A percentile compares a stretch with the other conserved stretches of the same genome.
Evolutionary conservation across 208 protist species (phyloP).

Genomic region (Strigomonas culicis): DNA sequence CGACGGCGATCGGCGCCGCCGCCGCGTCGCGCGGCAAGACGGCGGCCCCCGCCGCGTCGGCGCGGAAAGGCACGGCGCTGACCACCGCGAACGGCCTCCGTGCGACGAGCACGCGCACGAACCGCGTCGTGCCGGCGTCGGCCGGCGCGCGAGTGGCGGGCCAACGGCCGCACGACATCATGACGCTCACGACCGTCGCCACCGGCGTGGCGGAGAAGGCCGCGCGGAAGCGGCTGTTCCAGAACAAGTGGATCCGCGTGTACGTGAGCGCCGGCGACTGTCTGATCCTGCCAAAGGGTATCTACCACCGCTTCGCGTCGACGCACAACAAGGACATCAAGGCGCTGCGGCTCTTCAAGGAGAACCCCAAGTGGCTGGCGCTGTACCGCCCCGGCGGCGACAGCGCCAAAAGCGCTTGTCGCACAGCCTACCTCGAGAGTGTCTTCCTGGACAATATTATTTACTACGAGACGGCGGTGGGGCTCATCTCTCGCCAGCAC

Average conservation of each 20-base stretch:
- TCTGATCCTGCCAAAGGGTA: slow-evolving; percentile 63
- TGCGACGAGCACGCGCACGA: not conserved
- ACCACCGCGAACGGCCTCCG: not conserved
- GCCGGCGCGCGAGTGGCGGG: not conserved
- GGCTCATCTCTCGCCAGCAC: too few species aligned
- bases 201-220: not conserved
- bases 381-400: slow-evolving; percentile 39
- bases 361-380: slow-evolving; percentile 71
- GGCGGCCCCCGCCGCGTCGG: not conserved
- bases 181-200: not conserved
- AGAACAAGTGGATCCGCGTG: slow-evolving; percentile 77
- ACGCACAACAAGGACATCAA: slow-evolving; percentile 40
- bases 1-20: not conserved
- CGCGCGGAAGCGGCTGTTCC: too few species aligned
- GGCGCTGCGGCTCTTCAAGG: slow-evolving; percentile 79
- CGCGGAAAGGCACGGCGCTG: not conserved
- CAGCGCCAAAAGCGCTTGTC: not conserved
- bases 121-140: not conserved
- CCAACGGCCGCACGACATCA: not conserved
- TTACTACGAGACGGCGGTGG: too few species aligned
- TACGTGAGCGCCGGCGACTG: slow-evolving; percentile 50
- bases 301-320: slow-evolving; percentile 90
- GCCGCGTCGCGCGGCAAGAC: not conserved
- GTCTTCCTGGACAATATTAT: too few species aligned
- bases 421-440: too few species aligned